Evolutionary conservation across 306 rosid genomes (phyloP).

Genomic region (Cucurbita pepo): DNA sequence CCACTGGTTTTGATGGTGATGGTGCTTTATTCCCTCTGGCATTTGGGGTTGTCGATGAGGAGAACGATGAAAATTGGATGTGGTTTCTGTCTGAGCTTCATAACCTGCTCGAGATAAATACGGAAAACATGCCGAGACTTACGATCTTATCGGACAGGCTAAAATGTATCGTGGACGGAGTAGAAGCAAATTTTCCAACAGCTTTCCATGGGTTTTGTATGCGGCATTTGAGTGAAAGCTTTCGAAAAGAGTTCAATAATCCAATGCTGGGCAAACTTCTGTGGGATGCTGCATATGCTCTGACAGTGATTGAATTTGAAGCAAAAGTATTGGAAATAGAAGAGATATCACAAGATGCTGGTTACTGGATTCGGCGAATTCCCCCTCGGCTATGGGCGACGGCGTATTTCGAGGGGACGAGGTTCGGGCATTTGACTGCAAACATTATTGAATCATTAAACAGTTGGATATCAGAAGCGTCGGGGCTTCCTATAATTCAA

Average conservation of each 20-base stretch:
- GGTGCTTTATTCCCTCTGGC: slow-evolving; percentile 37
- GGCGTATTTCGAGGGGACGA: slow-evolving; percentile 34
- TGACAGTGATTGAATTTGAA: slow-evolving; percentile 23
- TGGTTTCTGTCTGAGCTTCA: slow-evolving; percentile 44
- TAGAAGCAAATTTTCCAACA: slow-evolving; percentile 29
- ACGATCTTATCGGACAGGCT: slow-evolving; percentile 38
- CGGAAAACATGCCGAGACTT: slow-evolving; percentile 38
- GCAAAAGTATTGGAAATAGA: slow-evolving; percentile 28
- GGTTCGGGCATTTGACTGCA: slow-evolving; percentile 38
- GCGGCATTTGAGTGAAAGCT: slow-evolving; percentile 33
- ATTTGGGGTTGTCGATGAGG: slow-evolving; percentile 41
- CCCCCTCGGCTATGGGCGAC: slow-evolving; percentile 38
- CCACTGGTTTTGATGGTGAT: slow-evolving; percentile 43
- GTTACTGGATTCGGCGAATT: slow-evolving; percentile 32
- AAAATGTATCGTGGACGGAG: slow-evolving; percentile 34
- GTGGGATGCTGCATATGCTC: slow-evolving; percentile 41
- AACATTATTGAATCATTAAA: slow-evolving; percentile 26
- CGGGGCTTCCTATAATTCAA: slow-evolving; percentile 41
- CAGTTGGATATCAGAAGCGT: slow-evolving; percentile 32
- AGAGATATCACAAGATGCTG: slow-evolving; percentile 33
- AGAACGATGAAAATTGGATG: slow-evolving; percentile 41
- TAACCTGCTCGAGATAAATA: slow-evolving; percentile 28
- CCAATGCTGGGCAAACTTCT: slow-evolving; percentile 22
- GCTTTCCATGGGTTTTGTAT: slow-evolving; percentile 46
- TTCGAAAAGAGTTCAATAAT: slow-evolving; percentile 32